A percentile compares a stretch with the other conserved stretches of the same genome.
These are phyloP conservation scores for Rhododendron ovatum DNA, from an alignment of 148 eudicot species.

Conservation along the genomic window DNA sequence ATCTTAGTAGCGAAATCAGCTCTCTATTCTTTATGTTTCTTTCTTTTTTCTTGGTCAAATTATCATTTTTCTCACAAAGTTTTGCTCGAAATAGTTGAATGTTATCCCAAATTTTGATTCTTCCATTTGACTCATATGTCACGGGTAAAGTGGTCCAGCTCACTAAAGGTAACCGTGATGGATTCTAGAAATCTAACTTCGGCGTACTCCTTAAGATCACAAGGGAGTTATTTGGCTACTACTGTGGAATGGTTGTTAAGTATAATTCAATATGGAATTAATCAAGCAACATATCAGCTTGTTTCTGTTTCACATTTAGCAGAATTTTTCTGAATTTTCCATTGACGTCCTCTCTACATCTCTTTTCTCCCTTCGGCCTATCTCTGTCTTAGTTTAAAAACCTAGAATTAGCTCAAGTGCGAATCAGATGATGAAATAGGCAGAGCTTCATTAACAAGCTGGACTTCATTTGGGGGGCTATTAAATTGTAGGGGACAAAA, in stretches of 20 bases:
- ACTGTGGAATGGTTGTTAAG: background rate
- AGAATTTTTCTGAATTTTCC: background rate
- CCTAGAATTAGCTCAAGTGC: constrained; percentile 1
- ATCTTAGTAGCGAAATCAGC: background rate
- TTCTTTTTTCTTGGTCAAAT: background rate
- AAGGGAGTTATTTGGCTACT: background rate
- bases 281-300: background rate
- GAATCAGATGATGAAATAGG: background rate
- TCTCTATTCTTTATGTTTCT: background rate
- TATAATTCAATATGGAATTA: background rate
- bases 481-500: background rate
- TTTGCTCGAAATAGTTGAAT: background rate
- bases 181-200: background rate
- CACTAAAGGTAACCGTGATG: background rate
- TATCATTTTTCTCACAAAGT: background rate
- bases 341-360: background rate
- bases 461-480: background rate
- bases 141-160: background rate
- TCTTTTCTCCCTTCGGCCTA: background rate
- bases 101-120: background rate
- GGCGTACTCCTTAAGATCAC: background rate
- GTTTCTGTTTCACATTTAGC: background rate
- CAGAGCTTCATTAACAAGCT: background rate
- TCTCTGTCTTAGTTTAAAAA: background rate
- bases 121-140: background rate